These are phyloP conservation scores for Beta vulgaris DNA, from an alignment of 148 eudicot genomes.

Conservation along the genomic window DNA sequence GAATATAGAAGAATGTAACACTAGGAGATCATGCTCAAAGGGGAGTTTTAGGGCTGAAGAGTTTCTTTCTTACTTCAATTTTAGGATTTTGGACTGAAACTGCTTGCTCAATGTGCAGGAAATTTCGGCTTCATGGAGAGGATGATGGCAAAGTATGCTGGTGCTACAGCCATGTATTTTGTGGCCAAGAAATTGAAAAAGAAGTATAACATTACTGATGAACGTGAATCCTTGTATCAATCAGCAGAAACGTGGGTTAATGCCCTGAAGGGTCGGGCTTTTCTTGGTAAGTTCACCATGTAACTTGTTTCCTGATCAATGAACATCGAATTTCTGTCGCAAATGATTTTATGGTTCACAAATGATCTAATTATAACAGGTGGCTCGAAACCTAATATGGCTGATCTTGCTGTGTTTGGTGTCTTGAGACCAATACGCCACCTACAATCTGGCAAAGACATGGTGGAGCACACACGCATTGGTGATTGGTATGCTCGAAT, in stretches of 20 bases:
- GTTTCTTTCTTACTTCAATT: neutral
- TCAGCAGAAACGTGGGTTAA: conserved; percentile 99
- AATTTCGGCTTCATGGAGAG: conserved; percentile 84
- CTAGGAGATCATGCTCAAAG: too few relatives aligned
- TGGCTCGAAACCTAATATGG: conserved; percentile 74
- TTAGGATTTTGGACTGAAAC: neutral
- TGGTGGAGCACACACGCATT: conserved; percentile 81
- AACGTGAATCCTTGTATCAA: conserved; percentile 77
- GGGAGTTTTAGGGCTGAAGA: neutral
- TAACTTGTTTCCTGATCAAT: neutral
- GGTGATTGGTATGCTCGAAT: conserved; percentile 86
- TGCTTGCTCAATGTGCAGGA: conserved; percentile 41
- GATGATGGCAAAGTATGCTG: conserved; percentile 73
- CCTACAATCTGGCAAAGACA: conserved; percentile 82
- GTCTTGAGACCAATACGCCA: conserved; percentile 86
- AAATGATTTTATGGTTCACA: neutral
- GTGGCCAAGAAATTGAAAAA: conserved; percentile 88
- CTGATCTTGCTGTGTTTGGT: conserved; percentile 89
- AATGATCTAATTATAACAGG: conserved; percentile 39
- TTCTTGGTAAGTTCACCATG: conserved; percentile 55
- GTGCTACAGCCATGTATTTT: conserved; percentile 95
- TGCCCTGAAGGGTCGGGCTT: conserved; percentile 74
- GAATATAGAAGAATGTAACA: too few relatives aligned
- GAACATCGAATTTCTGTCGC: neutral
- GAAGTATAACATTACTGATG: conserved; percentile 77